Evolutionary conservation across 768 basidiomycete genomes (phyloP), one percentile per base, ranked within the genome.

Genomic region (Gloeopeniophorella convolvens): DNA sequence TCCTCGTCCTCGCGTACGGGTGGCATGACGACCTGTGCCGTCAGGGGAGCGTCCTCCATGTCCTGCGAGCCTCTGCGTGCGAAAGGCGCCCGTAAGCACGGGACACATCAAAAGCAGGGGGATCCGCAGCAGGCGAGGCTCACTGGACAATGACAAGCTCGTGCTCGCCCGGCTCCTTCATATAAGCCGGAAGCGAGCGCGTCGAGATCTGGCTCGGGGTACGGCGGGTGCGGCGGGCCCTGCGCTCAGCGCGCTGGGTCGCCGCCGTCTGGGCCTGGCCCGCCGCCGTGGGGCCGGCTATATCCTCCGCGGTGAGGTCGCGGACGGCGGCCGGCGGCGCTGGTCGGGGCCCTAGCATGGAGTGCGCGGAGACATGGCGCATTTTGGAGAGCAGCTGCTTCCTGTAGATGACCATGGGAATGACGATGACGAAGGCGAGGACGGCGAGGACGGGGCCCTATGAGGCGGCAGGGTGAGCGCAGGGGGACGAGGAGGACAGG

Each of bases 161-260:
- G 32, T 82, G 72, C 41, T 89, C 89, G 13, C 87, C 88, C 0
- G 89, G 86, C 53, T 91, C 88, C 66, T 89, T 89, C 70, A 78
- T 85, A 58, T 91, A 91, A 24, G 74, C 78, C 5, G 89, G 89
- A 26, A 91, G 63, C 5, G 83, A 88, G 24, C 75, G 78, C 7
- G 85, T 87, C 5, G 85, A 88, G 44, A 89, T 80, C 63, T 89
- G 86, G 37, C 85, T 89, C 3, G 89, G 83, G 4, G 85, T 89
- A 31, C 85, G 74, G 28, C 73, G 66, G 6, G 69, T 68, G 42
- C 76, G 69, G 21, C 83, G 67, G 11, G 65, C 53, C 27, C 63
- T 58, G 28, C 62, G 49, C 12, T 44, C 39, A 12, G 46, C 37
- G 23, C 28, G 46, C 24, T 34, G 15, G 23, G 46, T 16, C 5